phyloP scores from a whole-genome alignment of 352 stramenopile genomes.

The Elongisporangium anandrum region DNA sequence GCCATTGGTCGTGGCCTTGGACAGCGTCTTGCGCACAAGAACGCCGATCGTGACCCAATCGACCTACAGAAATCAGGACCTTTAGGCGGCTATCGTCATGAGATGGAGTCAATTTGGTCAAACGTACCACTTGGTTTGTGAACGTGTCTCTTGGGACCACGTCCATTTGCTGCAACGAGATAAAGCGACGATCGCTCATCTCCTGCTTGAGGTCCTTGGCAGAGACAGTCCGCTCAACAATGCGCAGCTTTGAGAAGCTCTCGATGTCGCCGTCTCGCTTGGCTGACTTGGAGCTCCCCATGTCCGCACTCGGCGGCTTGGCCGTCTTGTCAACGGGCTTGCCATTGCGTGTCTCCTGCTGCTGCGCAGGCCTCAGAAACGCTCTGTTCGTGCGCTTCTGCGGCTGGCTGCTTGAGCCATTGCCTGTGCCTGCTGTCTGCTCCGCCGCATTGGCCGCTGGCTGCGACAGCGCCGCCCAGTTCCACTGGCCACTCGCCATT shows the following conservation, averaged over 20 bases:
- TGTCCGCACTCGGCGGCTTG: slow-evolving; percentile 14
- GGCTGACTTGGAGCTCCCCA: background rate
- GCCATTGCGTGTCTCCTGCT: background rate
- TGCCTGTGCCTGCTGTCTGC: too few species aligned
- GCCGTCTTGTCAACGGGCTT: background rate
- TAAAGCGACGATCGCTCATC: slow-evolving; percentile 69
- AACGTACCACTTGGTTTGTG: slow-evolving; percentile 40
- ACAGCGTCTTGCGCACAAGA: slow-evolving; percentile 63
- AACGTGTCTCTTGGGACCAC: slow-evolving; percentile 43
- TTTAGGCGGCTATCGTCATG: background rate
- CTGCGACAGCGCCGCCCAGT: slow-evolving; percentile 46
- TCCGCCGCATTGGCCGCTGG: slow-evolving; percentile 2
- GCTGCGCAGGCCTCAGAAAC: background rate
- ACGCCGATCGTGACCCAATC: slow-evolving; percentile 86
- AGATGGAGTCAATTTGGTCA: background rate
- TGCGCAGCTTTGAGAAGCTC: slow-evolving; percentile 57
- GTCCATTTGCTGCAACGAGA: slow-evolving; percentile 59
- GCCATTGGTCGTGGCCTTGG: slow-evolving; percentile 57
- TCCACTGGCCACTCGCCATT: slow-evolving; percentile 22
- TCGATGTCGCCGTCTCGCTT: slow-evolving; percentile 17
- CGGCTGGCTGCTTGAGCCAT: background rate
- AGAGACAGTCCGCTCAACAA: slow-evolving; percentile 46
- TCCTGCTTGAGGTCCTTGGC: slow-evolving; percentile 38
- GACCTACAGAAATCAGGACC: slow-evolving; percentile 17
- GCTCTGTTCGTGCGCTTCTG: background rate